phyloP scores from a whole-genome alignment of 371 early-diverging fungal species.

The Parasitella parasitica region DNA sequence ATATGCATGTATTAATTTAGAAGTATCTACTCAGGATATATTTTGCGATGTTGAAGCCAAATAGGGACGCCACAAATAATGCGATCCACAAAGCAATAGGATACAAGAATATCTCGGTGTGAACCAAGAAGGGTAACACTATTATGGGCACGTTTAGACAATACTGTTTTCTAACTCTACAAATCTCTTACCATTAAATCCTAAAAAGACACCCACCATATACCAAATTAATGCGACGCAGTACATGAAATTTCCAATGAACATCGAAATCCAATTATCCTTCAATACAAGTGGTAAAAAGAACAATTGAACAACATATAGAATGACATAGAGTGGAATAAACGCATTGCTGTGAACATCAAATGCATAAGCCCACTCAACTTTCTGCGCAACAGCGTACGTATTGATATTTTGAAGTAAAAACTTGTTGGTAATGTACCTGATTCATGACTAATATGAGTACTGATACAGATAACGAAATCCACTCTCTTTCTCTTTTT shows the following conservation, averaged over 20 bases:
- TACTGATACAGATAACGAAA: no score
- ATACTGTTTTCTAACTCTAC: background rate
- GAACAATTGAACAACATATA: conserved; percentile 89
- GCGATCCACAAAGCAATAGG: conserved; percentile 71
- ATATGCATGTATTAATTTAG: background rate
- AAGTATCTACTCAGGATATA: conserved; percentile 73
- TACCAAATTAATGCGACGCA: conserved; percentile 75
- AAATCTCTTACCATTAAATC: conserved; percentile 72
- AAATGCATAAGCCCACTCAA: conserved; percentile 93
- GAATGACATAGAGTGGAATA: conserved; percentile 77
- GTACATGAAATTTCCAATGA: conserved; percentile 87
- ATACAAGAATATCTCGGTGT: conserved; percentile 84
- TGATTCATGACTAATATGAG: background rate
- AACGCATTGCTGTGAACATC: conserved; percentile 95
- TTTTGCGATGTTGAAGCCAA: conserved; percentile 79
- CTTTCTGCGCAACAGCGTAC: conserved; percentile 82
- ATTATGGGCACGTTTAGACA: background rate
- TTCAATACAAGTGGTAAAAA: conserved; percentile 76
- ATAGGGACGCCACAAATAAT: conserved; percentile 74
- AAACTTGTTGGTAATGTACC: conserved; percentile 81
- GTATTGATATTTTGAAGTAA: conserved; percentile 70
- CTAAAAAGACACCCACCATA: conserved; percentile 82
- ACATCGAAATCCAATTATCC: conserved; percentile 71
- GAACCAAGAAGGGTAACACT: conserved; percentile 89
- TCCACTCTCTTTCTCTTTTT: background rate